Base-by-base conservation (phyloP, 768 basidiomycete genomes). In the Hericium rajendrae region DNA sequence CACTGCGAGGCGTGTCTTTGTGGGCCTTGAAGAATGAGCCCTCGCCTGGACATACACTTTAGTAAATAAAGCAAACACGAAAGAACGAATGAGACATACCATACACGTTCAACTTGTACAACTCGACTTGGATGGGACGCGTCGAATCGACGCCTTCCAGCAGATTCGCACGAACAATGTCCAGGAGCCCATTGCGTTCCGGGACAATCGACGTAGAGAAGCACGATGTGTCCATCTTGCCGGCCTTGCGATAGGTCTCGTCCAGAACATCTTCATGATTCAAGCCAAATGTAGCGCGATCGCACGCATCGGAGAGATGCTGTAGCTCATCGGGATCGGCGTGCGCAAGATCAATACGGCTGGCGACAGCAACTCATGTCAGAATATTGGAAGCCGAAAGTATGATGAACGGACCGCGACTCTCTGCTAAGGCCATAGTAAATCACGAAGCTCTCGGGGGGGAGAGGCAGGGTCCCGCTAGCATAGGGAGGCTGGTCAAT, bases 1-100 rank as follows among this genome's bases (percentile, higher is more conserved):
- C 67, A 8, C 67, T 62, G 8, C 74, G 73, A 5, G 76, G 78
- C 0, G 79, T 79, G 57, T 80, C 81, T 43, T 74, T 70, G 60
- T 80, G 80, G 0, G 74, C 41, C 60, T 78, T 78, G 71, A 80
- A 81, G 62, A 78, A 80, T 0, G 72, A 72, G 10, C 69, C 78
- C 49, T 71, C 62, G 1, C 70, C 76, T 77, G 52, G 1, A 15
- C 1, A 15, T 2, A 1, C 10, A 26, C 4, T 48, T 53, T 20
- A n/a, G 18, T 52, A 16, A 32, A 18, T 26, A 8, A 9, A 41
- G 9, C 9, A 51, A 49, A 37, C 12, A 16, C 2, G 4, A 16
- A 20, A 2, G 2, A 26, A 26, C 4, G 26, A 26, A 26, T 5
- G 26, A 20, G 13, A 62, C 63, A 10, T 55, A 76, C 78, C 71